Base-by-base conservation (phyloP, 2,329 filamentous ascomycete species). In the Colletotrichum tanaceti region DNA sequence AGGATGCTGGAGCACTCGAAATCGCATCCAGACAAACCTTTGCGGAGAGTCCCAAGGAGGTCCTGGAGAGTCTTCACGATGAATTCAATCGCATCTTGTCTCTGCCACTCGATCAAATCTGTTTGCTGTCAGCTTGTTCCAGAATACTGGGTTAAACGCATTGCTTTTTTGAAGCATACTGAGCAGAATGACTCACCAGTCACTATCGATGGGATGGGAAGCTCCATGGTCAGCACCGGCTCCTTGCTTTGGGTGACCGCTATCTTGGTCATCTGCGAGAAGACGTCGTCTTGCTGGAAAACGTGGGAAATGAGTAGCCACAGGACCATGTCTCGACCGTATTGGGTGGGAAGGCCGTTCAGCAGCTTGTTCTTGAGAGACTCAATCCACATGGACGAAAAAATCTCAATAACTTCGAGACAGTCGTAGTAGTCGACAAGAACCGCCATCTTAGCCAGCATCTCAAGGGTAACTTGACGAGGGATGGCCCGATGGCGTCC, bases 351-450 rank as follows among this genome's bases (percentile, higher is more conserved):
- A 0, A 55, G n/a, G n/a, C n/a, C n/a, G n/a, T n/a, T n/a, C n/a
- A n/a, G n/a, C n/a, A n/a, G 32, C 13, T 14, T 5, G 2, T 7
- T 0, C 4, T 28, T 60, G 3, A 52, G 54, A 4, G 3, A 18
- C 10, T 0, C 46, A 1, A 76, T 46, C 75, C 73, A 76, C 0
- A 63, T n/a, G 0, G 50, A 41, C 0, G 16, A 20, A 13, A 73
- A 65, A 4, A 73, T 9, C 11, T 75, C 72, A 1, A 72, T 24
- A 2, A 47, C 65, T 32, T 78, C 76, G 32, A 75, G 72, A 38
- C 73, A 77, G 4, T 75, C 58, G 16, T 76, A 77, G 35, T 78
- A 76, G n/a, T 78, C 75, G 1, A 77, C 74, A 3, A 78, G 59
- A 6, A 74, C 72, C 0, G 75, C 74, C 9, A 77, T 62, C 32